Conservation (phyloP, 2,329 filamentous ascomycete species). For the Monosporascus sp. region DNA sequence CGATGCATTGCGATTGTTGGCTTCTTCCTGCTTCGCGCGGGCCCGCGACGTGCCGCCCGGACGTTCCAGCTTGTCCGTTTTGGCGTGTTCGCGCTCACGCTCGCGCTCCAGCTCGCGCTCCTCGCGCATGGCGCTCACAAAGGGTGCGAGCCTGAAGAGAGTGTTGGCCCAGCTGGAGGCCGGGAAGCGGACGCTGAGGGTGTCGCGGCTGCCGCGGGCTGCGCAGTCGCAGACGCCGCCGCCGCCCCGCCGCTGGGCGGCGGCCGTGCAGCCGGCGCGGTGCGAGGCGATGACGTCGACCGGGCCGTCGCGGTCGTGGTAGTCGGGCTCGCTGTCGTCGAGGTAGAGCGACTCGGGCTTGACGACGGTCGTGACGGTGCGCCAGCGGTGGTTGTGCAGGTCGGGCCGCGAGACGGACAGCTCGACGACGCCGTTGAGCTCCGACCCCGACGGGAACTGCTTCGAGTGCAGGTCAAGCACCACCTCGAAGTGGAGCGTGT, state of each 20-base stretch:
- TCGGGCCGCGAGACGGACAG: constrained; percentile 50
- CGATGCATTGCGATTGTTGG: constrained; percentile 30
- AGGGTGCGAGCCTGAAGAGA: constrained; percentile 51
- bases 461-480: constrained; percentile 55
- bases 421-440: constrained; percentile 56
- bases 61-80: constrained; percentile 14
- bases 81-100: constrained; percentile 13
- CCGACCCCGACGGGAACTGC: constrained; percentile 53
- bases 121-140: constrained; percentile 31
- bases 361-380: constrained; percentile 53
- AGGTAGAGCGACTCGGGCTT: constrained; percentile 51
- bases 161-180: constrained; percentile 55
- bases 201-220: constrained; percentile 38
- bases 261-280: constrained; percentile 43
- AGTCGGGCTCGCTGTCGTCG: constrained; percentile 33
- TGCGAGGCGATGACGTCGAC: constrained; percentile 45
- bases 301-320: constrained; percentile 44
- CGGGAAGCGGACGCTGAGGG: constrained; percentile 53
- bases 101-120: constrained; percentile 18
- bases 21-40: constrained; percentile 22
- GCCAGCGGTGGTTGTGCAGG: constrained; percentile 54
- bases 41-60: constrained; percentile 17
- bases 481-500: constrained; percentile 58
- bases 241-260: constrained; percentile 18
- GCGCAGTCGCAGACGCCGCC: constrained; percentile 40